phyloP scores from a whole-genome alignment of 129 eudicot species.

The Ambrosia trifida region DNA sequence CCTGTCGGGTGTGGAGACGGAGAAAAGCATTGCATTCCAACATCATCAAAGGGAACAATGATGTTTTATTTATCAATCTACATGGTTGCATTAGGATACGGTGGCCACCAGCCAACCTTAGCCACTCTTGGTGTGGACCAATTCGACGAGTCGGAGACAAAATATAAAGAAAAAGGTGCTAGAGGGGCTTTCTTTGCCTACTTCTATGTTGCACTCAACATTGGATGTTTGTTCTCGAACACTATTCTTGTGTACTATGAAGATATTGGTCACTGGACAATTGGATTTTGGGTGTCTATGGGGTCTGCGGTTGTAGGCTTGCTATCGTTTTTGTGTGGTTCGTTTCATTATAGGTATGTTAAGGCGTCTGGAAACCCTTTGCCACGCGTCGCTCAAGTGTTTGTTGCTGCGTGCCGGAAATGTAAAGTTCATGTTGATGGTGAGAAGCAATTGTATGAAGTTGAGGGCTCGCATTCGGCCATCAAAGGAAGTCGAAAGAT shows the following conservation, averaged over 20 bases:
- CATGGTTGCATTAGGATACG: slow-evolving; percentile 85
- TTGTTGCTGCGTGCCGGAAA: slow-evolving; percentile 59
- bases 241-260: slow-evolving; percentile 76
- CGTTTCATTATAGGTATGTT: slow-evolving; percentile 53
- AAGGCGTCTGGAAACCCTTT: slow-evolving; percentile 79
- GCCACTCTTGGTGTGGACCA: slow-evolving; percentile 92
- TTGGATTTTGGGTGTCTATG: slow-evolving; percentile 71
- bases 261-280: slow-evolving; percentile 73
- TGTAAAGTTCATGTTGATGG: slow-evolving; percentile 31
- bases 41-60: slow-evolving; percentile 36
- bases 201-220: slow-evolving; percentile 86
- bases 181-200: slow-evolving; percentile 64
- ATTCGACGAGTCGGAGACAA: slow-evolving; percentile 52
- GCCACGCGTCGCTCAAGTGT: slow-evolving; percentile 75
- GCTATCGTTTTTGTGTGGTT: slow-evolving; percentile 47
- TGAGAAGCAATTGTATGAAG: slow-evolving; percentile 53
- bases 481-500: slow-evolving; percentile 88
- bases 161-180: slow-evolving; percentile 30
- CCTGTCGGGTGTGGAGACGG: slow-evolving; percentile 83
- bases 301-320: slow-evolving; percentile 57
- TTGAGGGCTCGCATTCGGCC: slow-evolving; percentile 62
- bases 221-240: slow-evolving; percentile 78
- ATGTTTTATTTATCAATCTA: slow-evolving; percentile 68
- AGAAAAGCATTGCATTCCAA: slow-evolving; percentile 38
- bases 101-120: slow-evolving; percentile 87